Conservation (phyloP, 179 eudicot genomes). For the Silene vulgaris region DNA sequence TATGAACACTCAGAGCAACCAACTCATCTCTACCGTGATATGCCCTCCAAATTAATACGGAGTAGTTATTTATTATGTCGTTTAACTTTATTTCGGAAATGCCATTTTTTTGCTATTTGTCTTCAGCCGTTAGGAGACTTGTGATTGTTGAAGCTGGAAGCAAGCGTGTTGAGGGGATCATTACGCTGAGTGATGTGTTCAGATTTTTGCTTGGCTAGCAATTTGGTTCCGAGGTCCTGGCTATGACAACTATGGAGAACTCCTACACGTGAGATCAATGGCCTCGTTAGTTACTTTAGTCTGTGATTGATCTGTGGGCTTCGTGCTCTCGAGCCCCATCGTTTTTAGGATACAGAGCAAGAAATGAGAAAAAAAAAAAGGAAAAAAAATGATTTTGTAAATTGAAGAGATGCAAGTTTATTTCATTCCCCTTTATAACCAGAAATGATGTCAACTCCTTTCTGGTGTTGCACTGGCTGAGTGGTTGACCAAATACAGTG, state of each 20-base stretch:
- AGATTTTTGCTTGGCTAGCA: constrained; percentile 67
- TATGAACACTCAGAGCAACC: too few relatives aligned
- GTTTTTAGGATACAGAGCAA: constrained; percentile 35
- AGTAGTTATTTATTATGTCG: background rate
- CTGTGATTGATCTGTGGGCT: constrained; percentile 36
- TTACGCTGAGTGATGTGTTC: constrained; percentile 77
- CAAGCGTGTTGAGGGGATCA: constrained; percentile 91
- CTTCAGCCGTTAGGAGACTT: constrained; percentile 79
- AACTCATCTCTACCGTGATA: background rate
- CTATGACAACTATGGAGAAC: constrained; percentile 21
- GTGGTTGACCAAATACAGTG: constrained; percentile 13
- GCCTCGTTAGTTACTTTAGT: constrained; percentile 35
- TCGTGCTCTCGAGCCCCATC: constrained; percentile 35
- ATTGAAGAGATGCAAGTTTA: constrained; percentile 23
- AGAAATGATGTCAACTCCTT: constrained; percentile 19
- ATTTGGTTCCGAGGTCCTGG: constrained; percentile 22
- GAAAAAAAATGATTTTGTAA: constrained; percentile 15
- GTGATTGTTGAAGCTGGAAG: constrained; percentile 95
- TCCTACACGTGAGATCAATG: constrained; percentile 22
- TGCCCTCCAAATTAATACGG: background rate
- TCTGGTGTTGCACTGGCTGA: constrained; percentile 24
- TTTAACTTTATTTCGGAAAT: background rate
- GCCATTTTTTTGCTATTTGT: constrained; percentile 10
- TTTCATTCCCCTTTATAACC: constrained; percentile 17
- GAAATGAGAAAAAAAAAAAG: background rate